Evolutionary conservation across 345 rosid species (phyloP), one percentile per base, ranked within the genome.

Genomic region (Boechera stricta): DNA sequence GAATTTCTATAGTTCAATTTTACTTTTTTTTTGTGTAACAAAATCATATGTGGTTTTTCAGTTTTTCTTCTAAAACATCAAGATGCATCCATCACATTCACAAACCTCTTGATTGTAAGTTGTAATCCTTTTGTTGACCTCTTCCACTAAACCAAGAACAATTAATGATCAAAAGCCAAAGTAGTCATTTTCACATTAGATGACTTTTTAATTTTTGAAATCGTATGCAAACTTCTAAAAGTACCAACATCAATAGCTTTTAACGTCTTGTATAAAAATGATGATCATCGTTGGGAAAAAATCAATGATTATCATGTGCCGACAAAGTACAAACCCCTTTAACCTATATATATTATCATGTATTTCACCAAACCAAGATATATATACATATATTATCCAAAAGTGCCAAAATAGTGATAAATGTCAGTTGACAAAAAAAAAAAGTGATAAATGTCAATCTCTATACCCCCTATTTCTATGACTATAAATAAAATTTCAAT

Each of bases 221-320:
- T 49, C 60, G 24, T 69, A 54, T 54, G 42, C 45, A 21, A 60
- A 39, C 55, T 68, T 39, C 31, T 68, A 26, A 18, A 36, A 67
- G 64, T 69, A 52, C 68, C 44, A 67, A 59, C 45, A 75, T 75
- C 39, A 54, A 12, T 58, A 57, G 73, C 73, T 67, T 67, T 75
- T 21, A 48, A 58, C 53, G 53, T 69, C 74, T 69, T 35, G 47
- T 76, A 13, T 61, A 62, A 6, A 41, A 76, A 60, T 49, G 15
- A 76, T 68, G 63, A 68, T 68, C 31, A 69, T 32, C 47, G 44
- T 53, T 35, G 39, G n/a, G 28, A 26, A 24, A 53, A 32, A 16
- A 29, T 24, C 11, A 12, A 76, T 61, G 38, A 16, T 61, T 24
- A 61, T 52, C 80, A 69, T 76, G 75, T 76, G 64, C 62, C 70